A percentile compares a stretch with the other conserved stretches of the same genome.
phyloP scores from a whole-genome alignment of 495 filamentous ascomycete species.

The Daldinia decipiens region DNA sequence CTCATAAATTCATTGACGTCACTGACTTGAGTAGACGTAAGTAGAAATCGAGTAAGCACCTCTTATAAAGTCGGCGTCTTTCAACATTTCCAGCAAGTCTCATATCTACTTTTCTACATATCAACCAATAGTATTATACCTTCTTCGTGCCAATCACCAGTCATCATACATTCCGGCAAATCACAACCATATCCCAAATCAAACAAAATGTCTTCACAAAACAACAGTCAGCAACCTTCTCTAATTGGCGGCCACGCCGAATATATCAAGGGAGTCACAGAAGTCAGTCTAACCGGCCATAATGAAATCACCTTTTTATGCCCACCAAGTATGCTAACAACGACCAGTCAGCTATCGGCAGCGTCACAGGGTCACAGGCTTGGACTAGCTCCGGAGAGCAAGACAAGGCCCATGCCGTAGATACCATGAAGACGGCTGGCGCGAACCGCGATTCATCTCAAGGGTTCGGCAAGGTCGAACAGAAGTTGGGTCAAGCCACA shows the following conservation, averaged over 20 bases:
- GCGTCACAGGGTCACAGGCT: constrained; percentile 54
- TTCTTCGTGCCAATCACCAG: background rate
- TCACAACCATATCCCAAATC: background rate
- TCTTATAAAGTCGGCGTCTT: constrained; percentile 18
- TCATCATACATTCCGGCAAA: background rate
- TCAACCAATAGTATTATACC: background rate
- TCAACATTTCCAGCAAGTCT: background rate
- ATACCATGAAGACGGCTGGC: constrained; percentile 54
- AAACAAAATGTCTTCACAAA: constrained; percentile 42
- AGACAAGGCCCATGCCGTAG: constrained; percentile 57
- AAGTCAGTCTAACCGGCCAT: constrained; percentile 44
- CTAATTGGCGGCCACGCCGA: constrained; percentile 58
- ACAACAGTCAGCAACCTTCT: constrained; percentile 49
- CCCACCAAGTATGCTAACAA: constrained; percentile 9
- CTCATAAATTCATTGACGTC: constrained; percentile 38
- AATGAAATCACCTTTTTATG: background rate
- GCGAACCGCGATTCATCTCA: constrained; percentile 53
- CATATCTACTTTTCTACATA: background rate
- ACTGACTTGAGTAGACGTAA: constrained; percentile 11
- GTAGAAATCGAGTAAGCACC: background rate
- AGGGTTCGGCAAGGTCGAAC: constrained; percentile 58
- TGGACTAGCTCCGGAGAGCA: constrained; percentile 59
- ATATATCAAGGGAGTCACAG: constrained; percentile 60
- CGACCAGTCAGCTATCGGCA: constrained; percentile 52
- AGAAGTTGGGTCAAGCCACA: constrained; percentile 54